These are phyloP conservation scores for Ilyonectria sp. DNA, from an alignment of 2,329 filamentous ascomycete genomes.

Conservation along the genomic window DNA sequence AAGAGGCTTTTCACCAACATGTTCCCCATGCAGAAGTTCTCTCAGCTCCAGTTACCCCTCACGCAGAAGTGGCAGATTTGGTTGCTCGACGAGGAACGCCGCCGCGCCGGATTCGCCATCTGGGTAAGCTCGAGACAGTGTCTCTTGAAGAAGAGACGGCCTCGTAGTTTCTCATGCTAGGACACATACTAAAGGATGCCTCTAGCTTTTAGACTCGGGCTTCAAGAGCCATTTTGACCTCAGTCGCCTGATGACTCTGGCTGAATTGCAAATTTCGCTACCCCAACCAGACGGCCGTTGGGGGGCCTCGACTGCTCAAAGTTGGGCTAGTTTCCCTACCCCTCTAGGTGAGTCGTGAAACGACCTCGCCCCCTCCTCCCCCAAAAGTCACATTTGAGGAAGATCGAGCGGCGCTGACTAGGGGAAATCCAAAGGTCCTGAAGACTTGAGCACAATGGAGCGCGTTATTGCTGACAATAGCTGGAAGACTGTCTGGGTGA, in stretches of 20 bases:
- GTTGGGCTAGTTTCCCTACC: slow-evolving; percentile 16
- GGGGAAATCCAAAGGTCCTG: background rate
- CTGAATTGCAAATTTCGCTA: slow-evolving; percentile 10
- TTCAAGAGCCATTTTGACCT: slow-evolving; percentile 17
- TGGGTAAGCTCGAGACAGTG: slow-evolving; percentile 1
- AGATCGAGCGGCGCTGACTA: background rate
- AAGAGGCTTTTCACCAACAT: slow-evolving; percentile 15
- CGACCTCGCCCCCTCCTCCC: background rate
- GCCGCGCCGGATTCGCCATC: slow-evolving; percentile 12
- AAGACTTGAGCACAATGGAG: slow-evolving; percentile 1
- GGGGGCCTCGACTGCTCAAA: slow-evolving; percentile 11
- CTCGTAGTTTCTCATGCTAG: background rate
- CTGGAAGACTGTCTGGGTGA: slow-evolving; percentile 9
- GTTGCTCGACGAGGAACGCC: slow-evolving; percentile 7
- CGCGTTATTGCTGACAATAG: slow-evolving; percentile 2
- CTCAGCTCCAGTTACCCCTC: slow-evolving; percentile 5
- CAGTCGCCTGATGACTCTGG: slow-evolving; percentile 2
- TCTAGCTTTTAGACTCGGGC: slow-evolving; percentile 4
- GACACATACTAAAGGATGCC: background rate
- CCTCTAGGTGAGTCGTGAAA: slow-evolving; percentile 5
- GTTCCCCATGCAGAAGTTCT: slow-evolving; percentile 9
- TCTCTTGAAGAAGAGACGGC: background rate
- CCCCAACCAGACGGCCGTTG: slow-evolving; percentile 10
- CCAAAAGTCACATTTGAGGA: background rate
- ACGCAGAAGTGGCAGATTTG: slow-evolving; percentile 15